phyloP scores from a whole-genome alignment of 1,139 yeast species.

The Blastobotrys raffinosifermentans region DNA sequence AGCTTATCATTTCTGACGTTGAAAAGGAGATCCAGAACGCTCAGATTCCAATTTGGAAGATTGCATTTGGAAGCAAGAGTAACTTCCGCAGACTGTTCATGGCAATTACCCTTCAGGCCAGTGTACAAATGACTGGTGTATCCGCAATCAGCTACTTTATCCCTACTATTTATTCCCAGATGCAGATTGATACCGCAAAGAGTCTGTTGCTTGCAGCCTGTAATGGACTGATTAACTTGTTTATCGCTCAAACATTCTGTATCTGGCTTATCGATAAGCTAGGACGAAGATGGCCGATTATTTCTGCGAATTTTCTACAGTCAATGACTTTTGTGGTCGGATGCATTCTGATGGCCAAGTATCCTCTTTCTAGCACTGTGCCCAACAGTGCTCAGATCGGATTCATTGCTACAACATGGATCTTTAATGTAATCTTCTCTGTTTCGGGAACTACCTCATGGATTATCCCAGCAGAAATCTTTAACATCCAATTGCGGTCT shows the following conservation, averaged over 20 bases:
- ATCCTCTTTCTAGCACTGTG: not conserved
- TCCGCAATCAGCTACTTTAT: conserved; percentile 8
- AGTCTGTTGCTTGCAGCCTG: conserved; percentile 2
- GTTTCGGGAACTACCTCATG: conserved; percentile 25
- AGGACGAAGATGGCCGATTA: conserved; percentile 1
- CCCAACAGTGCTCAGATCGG: not conserved
- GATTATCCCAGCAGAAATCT: conserved; percentile 3
- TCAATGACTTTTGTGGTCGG: conserved; percentile 1
- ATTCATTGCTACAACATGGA: conserved; percentile 3
- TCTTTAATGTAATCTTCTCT: conserved; percentile 15
- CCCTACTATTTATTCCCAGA: conserved; percentile 4
- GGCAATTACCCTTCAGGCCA: not conserved
- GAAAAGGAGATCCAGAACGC: not conserved
- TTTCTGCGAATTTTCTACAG: not conserved
- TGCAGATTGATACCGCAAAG: conserved; percentile 1
- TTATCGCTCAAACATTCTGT: not conserved
- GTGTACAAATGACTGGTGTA: conserved; percentile 1
- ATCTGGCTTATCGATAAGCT: not conserved
- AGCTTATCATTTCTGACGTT: not conserved
- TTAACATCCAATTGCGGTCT: conserved; percentile 4
- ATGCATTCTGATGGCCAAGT: conserved; percentile 3
- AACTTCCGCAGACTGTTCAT: not conserved
- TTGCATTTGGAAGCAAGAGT: not conserved
- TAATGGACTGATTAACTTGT: conserved; percentile 3
- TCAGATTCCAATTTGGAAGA: not conserved